These are phyloP conservation scores for Hapsidospora chrysogenum DNA, from an alignment of 495 filamentous ascomycete species.

Conservation along the genomic window DNA sequence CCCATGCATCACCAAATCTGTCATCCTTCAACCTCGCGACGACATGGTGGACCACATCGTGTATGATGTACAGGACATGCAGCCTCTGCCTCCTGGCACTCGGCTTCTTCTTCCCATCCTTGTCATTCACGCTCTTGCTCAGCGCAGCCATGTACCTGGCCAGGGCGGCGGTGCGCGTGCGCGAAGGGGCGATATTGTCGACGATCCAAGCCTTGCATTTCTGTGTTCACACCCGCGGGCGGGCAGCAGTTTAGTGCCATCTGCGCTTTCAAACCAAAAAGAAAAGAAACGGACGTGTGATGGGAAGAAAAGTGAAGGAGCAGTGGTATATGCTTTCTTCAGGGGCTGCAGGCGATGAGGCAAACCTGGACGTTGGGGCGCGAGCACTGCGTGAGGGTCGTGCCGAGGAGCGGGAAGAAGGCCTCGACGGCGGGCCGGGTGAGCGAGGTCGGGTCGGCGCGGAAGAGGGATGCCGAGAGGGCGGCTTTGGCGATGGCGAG, in stretches of 20 bases:
- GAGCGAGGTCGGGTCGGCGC: slow-evolving; percentile 48
- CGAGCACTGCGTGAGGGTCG: slow-evolving; percentile 58
- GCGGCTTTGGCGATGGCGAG: slow-evolving; percentile 71
- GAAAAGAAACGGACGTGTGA: slow-evolving; percentile 1
- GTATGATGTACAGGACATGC: slow-evolving; percentile 68
- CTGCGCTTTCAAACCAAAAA: slow-evolving; percentile 3
- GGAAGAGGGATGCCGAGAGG: slow-evolving; percentile 56
- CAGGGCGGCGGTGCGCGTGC: slow-evolving; percentile 45
- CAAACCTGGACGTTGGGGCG: slow-evolving; percentile 90
- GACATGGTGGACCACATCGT: slow-evolving; percentile 68
- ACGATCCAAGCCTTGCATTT: slow-evolving; percentile 79
- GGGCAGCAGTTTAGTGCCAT: slow-evolving; percentile 2
- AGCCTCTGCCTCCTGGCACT: slow-evolving; percentile 55
- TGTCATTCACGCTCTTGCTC: slow-evolving; percentile 36
- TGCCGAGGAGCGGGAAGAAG: slow-evolving; percentile 52
- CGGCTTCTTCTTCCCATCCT: slow-evolving; percentile 17
- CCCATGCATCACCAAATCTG: slow-evolving; percentile 41
- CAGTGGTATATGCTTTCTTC: slow-evolving; percentile 2
- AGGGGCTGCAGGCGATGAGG: slow-evolving; percentile 27
- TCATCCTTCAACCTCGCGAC: slow-evolving; percentile 41
- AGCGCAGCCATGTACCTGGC: slow-evolving; percentile 64
- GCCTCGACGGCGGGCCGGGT: slow-evolving; percentile 50
- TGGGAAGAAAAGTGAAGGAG: slow-evolving; percentile 4
- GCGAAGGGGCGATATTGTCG: slow-evolving; percentile 49
- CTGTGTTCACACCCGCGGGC: slow-evolving; percentile 44